Conservation (phyloP, 495 filamentous ascomycete genomes). For the Penicillium fimorum region DNA sequence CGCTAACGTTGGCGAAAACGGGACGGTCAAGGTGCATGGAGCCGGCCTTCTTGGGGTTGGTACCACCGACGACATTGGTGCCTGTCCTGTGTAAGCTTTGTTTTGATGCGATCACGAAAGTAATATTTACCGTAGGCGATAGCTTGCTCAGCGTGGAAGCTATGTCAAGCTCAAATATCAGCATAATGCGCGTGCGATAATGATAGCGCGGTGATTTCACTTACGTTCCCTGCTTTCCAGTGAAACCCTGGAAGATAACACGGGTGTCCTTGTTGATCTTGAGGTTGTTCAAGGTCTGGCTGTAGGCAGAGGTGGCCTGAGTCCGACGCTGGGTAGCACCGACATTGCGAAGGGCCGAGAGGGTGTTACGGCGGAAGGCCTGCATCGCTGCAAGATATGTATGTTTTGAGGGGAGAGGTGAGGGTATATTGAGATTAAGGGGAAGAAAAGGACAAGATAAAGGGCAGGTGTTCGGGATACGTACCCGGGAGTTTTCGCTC, state of each 20-base stretch:
- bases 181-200: constrained; percentile 22
- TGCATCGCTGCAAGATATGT: constrained; percentile 47
- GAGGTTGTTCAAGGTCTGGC: constrained; percentile 82
- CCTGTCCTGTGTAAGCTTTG: constrained; percentile 55
- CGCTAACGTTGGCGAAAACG: constrained; percentile 85
- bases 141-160: constrained; percentile 96
- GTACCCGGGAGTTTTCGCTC: constrained; percentile 41
- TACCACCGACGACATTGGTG: constrained; percentile 96
- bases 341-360: constrained; percentile 49
- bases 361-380: constrained; percentile 51
- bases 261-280: constrained; percentile 89
- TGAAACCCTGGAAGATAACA: constrained; percentile 97
- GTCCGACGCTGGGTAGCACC: constrained; percentile 58
- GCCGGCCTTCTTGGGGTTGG: constrained; percentile 98
- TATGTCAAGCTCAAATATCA: constrained; percentile 50
- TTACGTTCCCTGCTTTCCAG: constrained; percentile 97
- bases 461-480: constrained; percentile 30
- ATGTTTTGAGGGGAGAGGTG: constrained; percentile 15
- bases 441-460: constrained; percentile 20
- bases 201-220: constrained; percentile 34
- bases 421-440: constrained; percentile 27
- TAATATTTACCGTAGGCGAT: constrained; percentile 84
- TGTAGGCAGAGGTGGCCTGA: constrained; percentile 67
- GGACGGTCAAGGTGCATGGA: constrained; percentile 83
- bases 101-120: constrained; percentile 19